Evolutionary conservation across 148 eudicot species (phyloP).

Genomic region (Diospyros kaki): DNA sequence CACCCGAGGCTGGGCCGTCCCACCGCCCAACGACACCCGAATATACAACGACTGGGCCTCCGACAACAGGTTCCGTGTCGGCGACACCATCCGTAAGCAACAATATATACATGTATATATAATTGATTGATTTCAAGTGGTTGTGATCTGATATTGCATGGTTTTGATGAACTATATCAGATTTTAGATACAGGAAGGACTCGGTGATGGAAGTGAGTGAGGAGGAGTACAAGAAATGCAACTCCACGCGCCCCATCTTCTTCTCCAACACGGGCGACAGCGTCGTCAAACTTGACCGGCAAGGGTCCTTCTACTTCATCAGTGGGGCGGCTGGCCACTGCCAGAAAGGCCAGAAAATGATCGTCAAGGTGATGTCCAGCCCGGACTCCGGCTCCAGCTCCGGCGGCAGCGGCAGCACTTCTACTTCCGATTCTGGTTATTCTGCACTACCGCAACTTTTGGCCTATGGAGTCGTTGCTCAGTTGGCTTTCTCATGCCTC

Average conservation of each 20-base stretch:
- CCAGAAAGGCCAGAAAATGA: constrained; percentile 33
- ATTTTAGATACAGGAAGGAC: constrained; percentile 44
- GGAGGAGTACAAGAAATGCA: constrained; percentile 33
- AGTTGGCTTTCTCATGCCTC: neutral
- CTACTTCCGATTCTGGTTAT: neutral
- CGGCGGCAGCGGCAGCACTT: neutral
- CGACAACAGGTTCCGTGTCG: constrained; percentile 27
- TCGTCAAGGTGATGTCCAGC: constrained; percentile 29
- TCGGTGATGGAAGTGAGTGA: constrained; percentile 40
- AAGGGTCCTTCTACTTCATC: constrained; percentile 49
- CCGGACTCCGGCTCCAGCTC: constrained; percentile 8
- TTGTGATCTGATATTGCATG: neutral
- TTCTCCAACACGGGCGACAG: constrained; percentile 42
- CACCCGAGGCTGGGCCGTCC: constrained; percentile 35
- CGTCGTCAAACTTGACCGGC: constrained; percentile 21
- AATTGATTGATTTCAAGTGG: too few relatives aligned
- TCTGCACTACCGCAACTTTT: neutral
- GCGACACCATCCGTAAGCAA: constrained; percentile 42
- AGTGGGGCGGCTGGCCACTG: constrained; percentile 44
- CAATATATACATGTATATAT: too few relatives aligned
- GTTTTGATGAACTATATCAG: constrained; percentile 7
- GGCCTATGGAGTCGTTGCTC: neutral
- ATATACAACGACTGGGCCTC: constrained; percentile 48
- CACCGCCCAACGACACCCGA: constrained; percentile 29
- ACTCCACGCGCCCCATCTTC: constrained; percentile 31